Evolutionary conservation across 2,329 filamentous ascomycete genomes (phyloP).

Genomic region (Macrophomina pseudophaseolina): DNA sequence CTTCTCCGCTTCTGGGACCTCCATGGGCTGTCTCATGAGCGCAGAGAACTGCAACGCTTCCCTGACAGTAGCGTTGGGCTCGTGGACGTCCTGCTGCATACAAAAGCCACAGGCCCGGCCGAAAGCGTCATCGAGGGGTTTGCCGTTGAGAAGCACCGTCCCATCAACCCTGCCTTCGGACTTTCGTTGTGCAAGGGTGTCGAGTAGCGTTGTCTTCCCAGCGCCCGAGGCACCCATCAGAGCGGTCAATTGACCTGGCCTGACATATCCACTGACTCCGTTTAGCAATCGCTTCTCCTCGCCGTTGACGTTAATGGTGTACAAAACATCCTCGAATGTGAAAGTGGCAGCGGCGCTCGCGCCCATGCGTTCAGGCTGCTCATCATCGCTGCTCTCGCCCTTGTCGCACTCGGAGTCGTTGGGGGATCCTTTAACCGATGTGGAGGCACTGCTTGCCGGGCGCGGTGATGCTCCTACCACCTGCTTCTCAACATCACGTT

Average conservation of each 20-base stretch:
- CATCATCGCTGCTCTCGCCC: background rate
- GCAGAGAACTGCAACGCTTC: constrained; percentile 71
- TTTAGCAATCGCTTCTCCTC: constrained; percentile 54
- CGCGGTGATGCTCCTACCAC: background rate
- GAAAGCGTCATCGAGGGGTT: constrained; percentile 45
- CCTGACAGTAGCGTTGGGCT: constrained; percentile 68
- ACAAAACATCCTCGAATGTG: constrained; percentile 85
- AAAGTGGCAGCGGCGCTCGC: constrained; percentile 46
- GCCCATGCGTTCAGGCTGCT: background rate
- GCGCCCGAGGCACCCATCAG: constrained; percentile 79
- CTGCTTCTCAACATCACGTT: background rate
- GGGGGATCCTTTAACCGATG: background rate
- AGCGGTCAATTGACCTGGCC: constrained; percentile 77
- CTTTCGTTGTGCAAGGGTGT: constrained; percentile 50
- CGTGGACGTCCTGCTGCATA: constrained; percentile 71
- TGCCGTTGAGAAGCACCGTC: constrained; percentile 52
- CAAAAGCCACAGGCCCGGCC: constrained; percentile 60
- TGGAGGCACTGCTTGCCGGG: background rate
- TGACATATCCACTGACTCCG: constrained; percentile 72
- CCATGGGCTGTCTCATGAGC: constrained; percentile 64
- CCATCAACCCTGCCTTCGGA: constrained; percentile 52
- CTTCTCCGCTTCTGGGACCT: constrained; percentile 65
- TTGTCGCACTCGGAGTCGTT: background rate
- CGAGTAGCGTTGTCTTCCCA: constrained; percentile 47
- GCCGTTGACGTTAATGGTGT: constrained; percentile 61